Evolutionary conservation across 208 protist species (phyloP).

Genomic region (Leishmania tarentolae): DNA sequence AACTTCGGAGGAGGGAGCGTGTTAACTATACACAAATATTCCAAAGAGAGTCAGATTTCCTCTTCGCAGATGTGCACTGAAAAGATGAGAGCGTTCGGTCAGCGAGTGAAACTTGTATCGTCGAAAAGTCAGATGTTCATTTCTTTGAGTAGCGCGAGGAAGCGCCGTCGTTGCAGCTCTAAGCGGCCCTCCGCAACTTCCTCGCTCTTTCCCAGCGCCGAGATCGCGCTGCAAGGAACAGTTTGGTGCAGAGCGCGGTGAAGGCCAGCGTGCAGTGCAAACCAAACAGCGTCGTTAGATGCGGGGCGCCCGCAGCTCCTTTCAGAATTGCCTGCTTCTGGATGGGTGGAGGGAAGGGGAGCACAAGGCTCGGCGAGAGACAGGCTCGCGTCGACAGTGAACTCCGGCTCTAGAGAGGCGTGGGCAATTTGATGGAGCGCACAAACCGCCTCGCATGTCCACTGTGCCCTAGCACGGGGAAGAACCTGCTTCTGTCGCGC

Average conservation of each 20-base stretch:
- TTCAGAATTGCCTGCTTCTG: not conserved
- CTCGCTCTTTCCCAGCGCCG: not conserved
- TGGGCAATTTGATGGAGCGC: slow-evolving; percentile 4
- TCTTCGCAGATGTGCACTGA: not conserved
- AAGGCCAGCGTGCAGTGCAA: not conserved
- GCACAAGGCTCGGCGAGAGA: not conserved
- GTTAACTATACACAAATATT: not conserved
- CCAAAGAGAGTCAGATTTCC: not conserved
- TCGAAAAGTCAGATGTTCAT: not conserved
- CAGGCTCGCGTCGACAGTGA: not conserved
- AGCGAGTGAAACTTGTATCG: not conserved
- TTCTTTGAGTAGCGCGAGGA: slow-evolving; percentile 5
- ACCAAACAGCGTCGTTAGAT: not conserved
- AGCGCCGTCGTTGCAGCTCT: slow-evolving; percentile 16
- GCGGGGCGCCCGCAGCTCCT: not conserved
- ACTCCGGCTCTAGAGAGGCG: not conserved
- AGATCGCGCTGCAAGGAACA: not conserved
- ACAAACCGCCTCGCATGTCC: slow-evolving; percentile 9
- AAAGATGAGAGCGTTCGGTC: not conserved
- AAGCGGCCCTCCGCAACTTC: slow-evolving; percentile 8
- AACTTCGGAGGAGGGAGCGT: not conserved
- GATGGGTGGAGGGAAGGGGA: not conserved
- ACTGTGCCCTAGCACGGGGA: not conserved
- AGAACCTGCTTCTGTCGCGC: not conserved
- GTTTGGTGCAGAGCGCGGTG: not conserved